phyloP scores from a whole-genome alignment of 305 asterid species.

The Solanum hybrid region DNA sequence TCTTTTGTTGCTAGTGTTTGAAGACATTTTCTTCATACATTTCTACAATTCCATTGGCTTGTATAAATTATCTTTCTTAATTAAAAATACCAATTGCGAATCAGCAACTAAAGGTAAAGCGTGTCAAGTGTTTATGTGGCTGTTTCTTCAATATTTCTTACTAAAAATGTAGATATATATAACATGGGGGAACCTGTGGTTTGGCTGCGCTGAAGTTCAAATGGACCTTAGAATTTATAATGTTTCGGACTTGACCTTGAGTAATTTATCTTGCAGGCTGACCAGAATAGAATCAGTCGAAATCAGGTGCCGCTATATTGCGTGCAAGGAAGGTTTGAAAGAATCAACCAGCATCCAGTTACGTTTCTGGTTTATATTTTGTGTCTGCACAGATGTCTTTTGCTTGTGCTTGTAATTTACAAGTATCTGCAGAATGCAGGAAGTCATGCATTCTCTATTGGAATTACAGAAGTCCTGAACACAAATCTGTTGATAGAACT shows the following conservation, averaged over 20 bases:
- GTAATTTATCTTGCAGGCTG: conserved; percentile 43
- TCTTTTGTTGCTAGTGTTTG: neutral
- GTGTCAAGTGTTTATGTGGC: neutral
- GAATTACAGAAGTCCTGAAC: conserved; percentile 86
- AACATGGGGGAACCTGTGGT: neutral
- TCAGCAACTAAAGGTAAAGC: neutral
- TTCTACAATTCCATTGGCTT: neutral
- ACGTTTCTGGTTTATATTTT: conserved; percentile 30
- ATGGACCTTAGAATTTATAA: neutral
- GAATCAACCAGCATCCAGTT: conserved; percentile 98
- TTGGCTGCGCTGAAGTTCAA: neutral
- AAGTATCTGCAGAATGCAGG: conserved; percentile 61
- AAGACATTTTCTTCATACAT: neutral
- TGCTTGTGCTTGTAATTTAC: conserved; percentile 1
- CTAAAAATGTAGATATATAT: neutral
- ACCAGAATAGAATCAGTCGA: conserved; percentile 75
- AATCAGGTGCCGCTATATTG: conserved; percentile 86
- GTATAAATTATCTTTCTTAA: neutral
- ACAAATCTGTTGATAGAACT: conserved; percentile 83
- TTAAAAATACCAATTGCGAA: neutral
- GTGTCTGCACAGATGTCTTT: neutral
- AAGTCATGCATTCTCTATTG: conserved; percentile 74
- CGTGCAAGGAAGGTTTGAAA: conserved; percentile 84
- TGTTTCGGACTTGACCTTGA: neutral
- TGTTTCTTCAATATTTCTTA: neutral